Evolutionary conservation across 345 rosid genomes (phyloP), one percentile per base, ranked within the genome.

Genomic region (Eucalyptus decipiens): DNA sequence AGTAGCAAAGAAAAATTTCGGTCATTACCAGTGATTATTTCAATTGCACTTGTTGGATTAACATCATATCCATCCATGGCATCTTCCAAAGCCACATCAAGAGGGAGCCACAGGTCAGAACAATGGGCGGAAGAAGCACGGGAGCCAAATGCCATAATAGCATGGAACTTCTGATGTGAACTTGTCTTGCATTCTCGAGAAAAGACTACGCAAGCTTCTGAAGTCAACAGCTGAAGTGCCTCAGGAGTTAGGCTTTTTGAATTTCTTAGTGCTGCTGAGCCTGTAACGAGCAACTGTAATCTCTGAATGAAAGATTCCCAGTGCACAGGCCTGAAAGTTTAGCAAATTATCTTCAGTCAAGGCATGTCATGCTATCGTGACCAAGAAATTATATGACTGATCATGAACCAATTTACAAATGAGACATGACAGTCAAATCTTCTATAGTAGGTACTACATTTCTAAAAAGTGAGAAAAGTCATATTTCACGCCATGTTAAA

Each of bases 21-120:
- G 90, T 50, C 72, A 51, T 80, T 94, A 98, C 99, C 98, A 1
- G 94, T 93, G 92, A 98, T 94, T 86, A 93, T 96, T 91, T 96
- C 98, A 90, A 95, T 90, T 15, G 97, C 98, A 91, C 99, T 95
- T 87, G 95, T 93, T 87, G 96, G 92, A 87, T 93, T 92, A 45
- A 95, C 98, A 93, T 93, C 96, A 91, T 96, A 95, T 87, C 96
- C 98, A 94, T 97, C 98, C 99, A 97, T 95, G 90, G 96, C 95
- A 94, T 98, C 98, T 95, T 98, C 99, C 88, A 98, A 90, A 87
- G 91, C 96, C 86, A 98, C 90, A 93, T 98, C 99, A 93, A 98
- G 96, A 87, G 99, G 99, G 90, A 98, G 99, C 99, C 99, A 98
- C 51, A 95, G 93, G 86, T 94, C 94, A 89, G 99, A 95, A 91